Conservation (phyloP, 225 moss, liverwort and hornwort genomes). For the Ulota crispa region DNA sequence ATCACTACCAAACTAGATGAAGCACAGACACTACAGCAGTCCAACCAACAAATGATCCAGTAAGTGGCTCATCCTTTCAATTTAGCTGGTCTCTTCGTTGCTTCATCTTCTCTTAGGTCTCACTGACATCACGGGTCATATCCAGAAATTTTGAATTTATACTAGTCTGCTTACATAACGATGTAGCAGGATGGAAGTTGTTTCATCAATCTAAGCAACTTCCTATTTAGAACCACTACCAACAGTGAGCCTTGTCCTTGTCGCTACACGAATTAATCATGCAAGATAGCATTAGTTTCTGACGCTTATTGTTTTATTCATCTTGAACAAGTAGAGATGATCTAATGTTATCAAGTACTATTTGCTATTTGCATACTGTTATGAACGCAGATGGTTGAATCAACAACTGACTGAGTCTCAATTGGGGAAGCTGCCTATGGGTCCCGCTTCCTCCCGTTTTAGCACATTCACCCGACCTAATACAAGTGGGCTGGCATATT, state of each 20-base stretch:
- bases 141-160: not conserved
- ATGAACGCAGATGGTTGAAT: slow-evolving; percentile 85
- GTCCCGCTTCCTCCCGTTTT: slow-evolving; percentile 54
- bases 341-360: not conserved
- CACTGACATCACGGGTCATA: not conserved
- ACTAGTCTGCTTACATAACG: not conserved
- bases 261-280: not conserved
- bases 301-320: not conserved
- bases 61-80: slow-evolving; percentile 40
- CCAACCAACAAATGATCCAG: slow-evolving; percentile 99
- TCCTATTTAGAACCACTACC: not conserved
- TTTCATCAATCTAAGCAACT: not conserved
- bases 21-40: slow-evolving; percentile 82
- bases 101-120: not conserved
- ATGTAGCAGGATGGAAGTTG: not conserved
- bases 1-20: slow-evolving; percentile 78
- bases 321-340: not conserved
- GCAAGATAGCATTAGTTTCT: not conserved
- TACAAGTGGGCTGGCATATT: slow-evolving; percentile 47
- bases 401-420: slow-evolving; percentile 97
- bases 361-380: slow-evolving; percentile 1
- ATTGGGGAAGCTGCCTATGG: slow-evolving; percentile 69
- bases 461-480: slow-evolving; percentile 58
- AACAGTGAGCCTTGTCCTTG: not conserved
- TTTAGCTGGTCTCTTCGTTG: not conserved